These are phyloP conservation scores for Arctostaphylos glauca DNA, from an alignment of 148 eudicot genomes.

Conservation along the genomic window DNA sequence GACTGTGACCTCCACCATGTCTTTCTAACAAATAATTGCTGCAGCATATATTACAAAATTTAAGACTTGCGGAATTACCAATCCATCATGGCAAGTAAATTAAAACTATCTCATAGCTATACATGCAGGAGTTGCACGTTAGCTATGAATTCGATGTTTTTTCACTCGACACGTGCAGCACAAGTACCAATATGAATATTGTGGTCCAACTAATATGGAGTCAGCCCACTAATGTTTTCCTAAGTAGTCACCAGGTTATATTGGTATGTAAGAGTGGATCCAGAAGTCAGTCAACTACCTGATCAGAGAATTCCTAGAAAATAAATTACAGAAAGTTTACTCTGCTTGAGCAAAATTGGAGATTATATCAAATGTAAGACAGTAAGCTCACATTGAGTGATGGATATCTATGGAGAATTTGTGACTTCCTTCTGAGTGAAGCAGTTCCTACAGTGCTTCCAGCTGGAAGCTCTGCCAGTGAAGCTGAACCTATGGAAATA, in stretches of 20 bases:
- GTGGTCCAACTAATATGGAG: not conserved
- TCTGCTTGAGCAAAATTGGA: not conserved
- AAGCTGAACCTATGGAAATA: slow-evolving; percentile 67
- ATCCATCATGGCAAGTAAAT: not conserved
- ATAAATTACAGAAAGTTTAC: not conserved
- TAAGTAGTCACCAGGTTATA: not conserved
- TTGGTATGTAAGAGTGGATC: not conserved
- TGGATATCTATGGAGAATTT: slow-evolving; percentile 85
- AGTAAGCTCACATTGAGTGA: slow-evolving; percentile 60
- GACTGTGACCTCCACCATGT: not conserved
- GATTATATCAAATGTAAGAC: not conserved
- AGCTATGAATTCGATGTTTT: not conserved
- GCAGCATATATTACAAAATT: not conserved
- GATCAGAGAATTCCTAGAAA: not conserved
- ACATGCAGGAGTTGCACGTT: not conserved
- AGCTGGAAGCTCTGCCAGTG: slow-evolving; percentile 85
- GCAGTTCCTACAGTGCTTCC: slow-evolving; percentile 95
- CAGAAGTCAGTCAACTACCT: not conserved
- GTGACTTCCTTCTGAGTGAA: slow-evolving; percentile 90
- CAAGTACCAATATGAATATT: not conserved
- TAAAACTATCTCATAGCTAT: not conserved
- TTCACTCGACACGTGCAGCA: not conserved
- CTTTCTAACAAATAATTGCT: not conserved
- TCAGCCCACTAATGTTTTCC: not conserved
- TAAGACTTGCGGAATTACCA: not conserved